Conservation (phyloP, 257 asterid species). For the Fraxinus pennsylvanica region DNA sequence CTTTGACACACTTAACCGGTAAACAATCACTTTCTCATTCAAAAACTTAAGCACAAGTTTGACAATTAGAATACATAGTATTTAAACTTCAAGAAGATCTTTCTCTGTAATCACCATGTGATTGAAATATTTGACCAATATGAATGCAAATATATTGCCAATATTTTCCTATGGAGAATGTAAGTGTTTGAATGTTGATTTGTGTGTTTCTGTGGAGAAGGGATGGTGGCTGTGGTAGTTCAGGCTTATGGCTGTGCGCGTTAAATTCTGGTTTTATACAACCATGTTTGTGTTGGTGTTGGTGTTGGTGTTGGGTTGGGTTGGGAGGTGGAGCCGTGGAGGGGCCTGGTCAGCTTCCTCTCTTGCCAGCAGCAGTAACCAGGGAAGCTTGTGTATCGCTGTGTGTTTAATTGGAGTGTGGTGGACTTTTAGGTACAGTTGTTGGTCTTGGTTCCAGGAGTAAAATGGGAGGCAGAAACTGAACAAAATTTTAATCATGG, state of each 20-base stretch:
- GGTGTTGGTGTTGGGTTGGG: background rate
- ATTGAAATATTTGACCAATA: background rate
- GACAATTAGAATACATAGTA: background rate
- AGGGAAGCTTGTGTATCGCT: background rate
- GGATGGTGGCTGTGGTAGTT: background rate
- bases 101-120: background rate
- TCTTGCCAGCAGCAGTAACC: background rate
- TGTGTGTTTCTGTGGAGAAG: background rate
- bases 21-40: background rate
- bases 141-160: background rate
- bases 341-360: background rate
- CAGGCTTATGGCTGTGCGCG: background rate
- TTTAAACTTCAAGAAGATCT: background rate
- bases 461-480: background rate
- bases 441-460: background rate
- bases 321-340: background rate
- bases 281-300: background rate
- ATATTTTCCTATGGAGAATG: background rate
- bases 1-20: background rate
- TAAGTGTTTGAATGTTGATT: background rate
- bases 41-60: background rate
- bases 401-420: background rate
- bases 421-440: background rate
- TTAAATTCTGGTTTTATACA: background rate
- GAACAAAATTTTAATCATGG: background rate